phyloP scores from a whole-genome alignment of 2,329 filamentous ascomycete genomes.

The Pseudonectria foliicola region DNA sequence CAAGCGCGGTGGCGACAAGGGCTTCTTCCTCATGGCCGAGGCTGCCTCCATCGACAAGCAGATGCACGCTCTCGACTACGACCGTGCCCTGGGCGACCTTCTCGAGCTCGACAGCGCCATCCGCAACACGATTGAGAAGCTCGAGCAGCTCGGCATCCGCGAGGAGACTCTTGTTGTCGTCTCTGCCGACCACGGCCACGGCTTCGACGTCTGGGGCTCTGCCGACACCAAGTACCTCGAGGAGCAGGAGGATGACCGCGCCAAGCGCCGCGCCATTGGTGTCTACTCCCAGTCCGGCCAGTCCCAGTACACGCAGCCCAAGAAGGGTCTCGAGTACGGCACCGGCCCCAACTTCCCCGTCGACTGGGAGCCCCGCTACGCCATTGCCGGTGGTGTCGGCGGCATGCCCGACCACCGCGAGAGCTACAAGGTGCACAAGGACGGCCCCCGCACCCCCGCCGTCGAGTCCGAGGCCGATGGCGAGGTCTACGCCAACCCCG shows the following conservation, averaged over 20 bases:
- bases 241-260: constrained; percentile 56
- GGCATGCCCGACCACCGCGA: constrained; percentile 71
- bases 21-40: constrained; percentile 85
- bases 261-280: constrained; percentile 70
- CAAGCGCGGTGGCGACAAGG: constrained; percentile 56
- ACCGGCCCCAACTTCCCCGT: constrained; percentile 70
- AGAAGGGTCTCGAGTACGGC: constrained; percentile 57
- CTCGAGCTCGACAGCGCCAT: constrained; percentile 82
- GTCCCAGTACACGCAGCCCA: constrained; percentile 62
- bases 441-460: constrained; percentile 56
- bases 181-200: constrained; percentile 83
- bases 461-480: constrained; percentile 41
- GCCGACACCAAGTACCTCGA: constrained; percentile 74
- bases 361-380: constrained; percentile 81
- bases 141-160: constrained; percentile 57
- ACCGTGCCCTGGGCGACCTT: constrained; percentile 76
- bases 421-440: constrained; percentile 64
- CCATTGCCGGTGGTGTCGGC: constrained; percentile 64
- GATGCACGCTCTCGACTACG: constrained; percentile 82
- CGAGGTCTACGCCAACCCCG: constrained; percentile 61
- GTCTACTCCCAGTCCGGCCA: constrained; percentile 66
- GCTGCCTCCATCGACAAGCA: constrained; percentile 83
- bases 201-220: constrained; percentile 78
- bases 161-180: constrained; percentile 74
- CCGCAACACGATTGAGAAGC: constrained; percentile 64